These are phyloP conservation scores for Entomortierella chlamydospora DNA, from an alignment of 192 early-diverging fungal genomes.

Conservation along the genomic window DNA sequence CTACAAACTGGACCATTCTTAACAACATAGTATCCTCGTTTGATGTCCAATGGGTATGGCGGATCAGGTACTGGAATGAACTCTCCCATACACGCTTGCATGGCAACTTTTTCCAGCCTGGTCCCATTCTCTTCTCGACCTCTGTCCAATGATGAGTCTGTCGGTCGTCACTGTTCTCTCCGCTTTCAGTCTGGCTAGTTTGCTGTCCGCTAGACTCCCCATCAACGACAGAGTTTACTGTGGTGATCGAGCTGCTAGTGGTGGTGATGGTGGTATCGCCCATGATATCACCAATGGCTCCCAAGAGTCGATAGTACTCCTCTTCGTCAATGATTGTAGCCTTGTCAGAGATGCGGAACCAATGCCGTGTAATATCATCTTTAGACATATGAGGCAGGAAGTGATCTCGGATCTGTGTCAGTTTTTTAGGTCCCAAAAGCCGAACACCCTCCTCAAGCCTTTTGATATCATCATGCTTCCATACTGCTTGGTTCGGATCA, in stretches of 20 bases:
- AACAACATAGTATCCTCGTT: constrained; percentile 15
- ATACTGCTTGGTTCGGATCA: constrained; percentile 9
- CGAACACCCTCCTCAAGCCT: constrained; percentile 38
- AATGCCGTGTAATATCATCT: constrained; percentile 31
- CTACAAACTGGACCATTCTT: constrained; percentile 32
- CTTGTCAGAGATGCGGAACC: constrained; percentile 44
- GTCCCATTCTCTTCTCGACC: constrained; percentile 17
- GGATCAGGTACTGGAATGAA: constrained; percentile 19
- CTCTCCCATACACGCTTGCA: constrained; percentile 46
- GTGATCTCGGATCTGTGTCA: constrained; percentile 27
- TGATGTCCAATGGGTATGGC: constrained; percentile 5
- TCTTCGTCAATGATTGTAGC: constrained; percentile 17
- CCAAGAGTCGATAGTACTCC: constrained; percentile 27
- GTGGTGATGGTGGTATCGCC: too few relatives aligned
- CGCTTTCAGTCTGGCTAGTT: not conserved
- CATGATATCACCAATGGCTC: not conserved
- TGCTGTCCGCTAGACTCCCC: too few relatives aligned
- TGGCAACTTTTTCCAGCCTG: constrained; percentile 30
- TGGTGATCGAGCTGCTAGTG: not conserved
- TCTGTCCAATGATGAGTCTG: constrained; percentile 16
- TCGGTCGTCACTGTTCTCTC: not conserved
- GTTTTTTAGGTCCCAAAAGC: constrained; percentile 21
- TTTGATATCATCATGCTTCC: constrained; percentile 26
- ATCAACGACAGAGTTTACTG: too few relatives aligned
- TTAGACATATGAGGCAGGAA: constrained; percentile 42